Percentiles rank a stretch among this genome's conserved stretches.
Evolutionary conservation across 2,329 filamentous ascomycete species (phyloP).

Genomic region (Parascedosporium putredinis): DNA sequence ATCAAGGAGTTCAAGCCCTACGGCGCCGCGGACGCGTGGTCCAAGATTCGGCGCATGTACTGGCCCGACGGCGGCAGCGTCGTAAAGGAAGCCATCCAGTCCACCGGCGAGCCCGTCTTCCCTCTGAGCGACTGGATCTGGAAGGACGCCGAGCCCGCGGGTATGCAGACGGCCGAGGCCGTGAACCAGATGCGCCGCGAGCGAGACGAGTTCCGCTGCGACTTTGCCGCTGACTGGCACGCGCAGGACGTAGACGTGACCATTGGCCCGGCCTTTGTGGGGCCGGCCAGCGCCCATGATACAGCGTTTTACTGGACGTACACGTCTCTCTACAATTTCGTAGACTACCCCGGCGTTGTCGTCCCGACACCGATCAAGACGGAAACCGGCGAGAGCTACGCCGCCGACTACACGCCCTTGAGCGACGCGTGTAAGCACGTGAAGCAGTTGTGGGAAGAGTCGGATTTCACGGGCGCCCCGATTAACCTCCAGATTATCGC

Average conservation of each 20-base stretch:
- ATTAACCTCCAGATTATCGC: slow-evolving; percentile 23
- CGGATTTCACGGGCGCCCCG: slow-evolving; percentile 23
- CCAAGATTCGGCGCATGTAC: slow-evolving; percentile 28
- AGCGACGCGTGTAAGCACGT: slow-evolving; percentile 21
- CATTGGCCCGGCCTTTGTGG: slow-evolving; percentile 14
- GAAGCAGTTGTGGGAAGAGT: slow-evolving; percentile 20
- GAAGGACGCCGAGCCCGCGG: slow-evolving; percentile 17
- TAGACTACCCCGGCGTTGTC: slow-evolving; percentile 26
- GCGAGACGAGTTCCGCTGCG: slow-evolving; percentile 19
- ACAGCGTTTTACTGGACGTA: slow-evolving; percentile 26
- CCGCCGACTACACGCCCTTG: slow-evolving; percentile 15
- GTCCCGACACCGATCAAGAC: slow-evolving; percentile 24
- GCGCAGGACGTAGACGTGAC: slow-evolving; percentile 19
- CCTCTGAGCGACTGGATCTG: slow-evolving; percentile 31
- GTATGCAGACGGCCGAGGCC: slow-evolving; percentile 15
- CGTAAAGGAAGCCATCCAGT: slow-evolving; percentile 21
- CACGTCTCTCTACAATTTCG: slow-evolving; percentile 25
- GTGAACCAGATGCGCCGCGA: slow-evolving; percentile 17
- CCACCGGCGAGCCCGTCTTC: slow-evolving; percentile 32
- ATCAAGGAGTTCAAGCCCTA: slow-evolving; percentile 25
- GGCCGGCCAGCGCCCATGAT: slow-evolving; percentile 26
- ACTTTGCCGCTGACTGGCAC: slow-evolving; percentile 19
- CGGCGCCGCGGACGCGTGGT: slow-evolving; percentile 19
- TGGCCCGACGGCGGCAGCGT: slow-evolving; percentile 32
- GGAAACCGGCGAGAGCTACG: slow-evolving; percentile 19